phyloP scores from a whole-genome alignment of 148 eudicot genomes.

The Cornus florida region DNA sequence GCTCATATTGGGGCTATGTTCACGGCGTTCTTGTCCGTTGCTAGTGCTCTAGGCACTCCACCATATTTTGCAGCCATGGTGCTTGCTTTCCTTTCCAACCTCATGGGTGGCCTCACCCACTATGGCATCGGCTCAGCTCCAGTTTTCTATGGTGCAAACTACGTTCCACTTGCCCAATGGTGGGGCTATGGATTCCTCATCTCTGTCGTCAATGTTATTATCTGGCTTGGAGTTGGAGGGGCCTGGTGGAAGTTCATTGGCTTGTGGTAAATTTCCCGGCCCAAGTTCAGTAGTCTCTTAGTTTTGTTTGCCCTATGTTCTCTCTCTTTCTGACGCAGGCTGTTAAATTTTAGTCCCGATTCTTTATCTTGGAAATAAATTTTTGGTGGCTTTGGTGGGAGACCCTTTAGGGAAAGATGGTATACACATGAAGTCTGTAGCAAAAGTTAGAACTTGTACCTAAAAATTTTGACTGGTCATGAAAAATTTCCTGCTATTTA shows the following conservation, averaged over 20 bases:
- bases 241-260: slow-evolving; percentile 96
- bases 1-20: slow-evolving; percentile 99
- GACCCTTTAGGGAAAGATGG: slow-evolving; percentile 13
- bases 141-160: slow-evolving; percentile 89
- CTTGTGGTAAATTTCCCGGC: slow-evolving; percentile 60
- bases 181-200: slow-evolving; percentile 91
- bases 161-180: slow-evolving; percentile 92
- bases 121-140: slow-evolving; percentile 98
- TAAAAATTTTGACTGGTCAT: slow-evolving; percentile 16
- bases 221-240: slow-evolving; percentile 98
- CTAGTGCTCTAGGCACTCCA: slow-evolving; percentile 93
- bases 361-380: slow-evolving; percentile 14
- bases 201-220: slow-evolving; percentile 79
- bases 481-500: not conserved
- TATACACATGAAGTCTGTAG: slow-evolving; percentile 7
- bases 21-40: slow-evolving; percentile 90
- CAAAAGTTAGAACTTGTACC: slow-evolving; percentile 11
- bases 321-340: slow-evolving; percentile 5
- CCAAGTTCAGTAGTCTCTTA: slow-evolving; percentile 1
- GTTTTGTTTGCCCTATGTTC: not conserved
- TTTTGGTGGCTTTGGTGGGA: slow-evolving; percentile 15
- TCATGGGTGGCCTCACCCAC: slow-evolving; percentile 98
- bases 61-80: slow-evolving; percentile 83
- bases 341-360: slow-evolving; percentile 7
- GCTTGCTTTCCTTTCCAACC: slow-evolving; percentile 84